A percentile compares a stretch with the other conserved stretches of the same genome.
Evolutionary conservation across 805 yeast species (phyloP).

Genomic region (Maudiozyma saulgeensis): DNA sequence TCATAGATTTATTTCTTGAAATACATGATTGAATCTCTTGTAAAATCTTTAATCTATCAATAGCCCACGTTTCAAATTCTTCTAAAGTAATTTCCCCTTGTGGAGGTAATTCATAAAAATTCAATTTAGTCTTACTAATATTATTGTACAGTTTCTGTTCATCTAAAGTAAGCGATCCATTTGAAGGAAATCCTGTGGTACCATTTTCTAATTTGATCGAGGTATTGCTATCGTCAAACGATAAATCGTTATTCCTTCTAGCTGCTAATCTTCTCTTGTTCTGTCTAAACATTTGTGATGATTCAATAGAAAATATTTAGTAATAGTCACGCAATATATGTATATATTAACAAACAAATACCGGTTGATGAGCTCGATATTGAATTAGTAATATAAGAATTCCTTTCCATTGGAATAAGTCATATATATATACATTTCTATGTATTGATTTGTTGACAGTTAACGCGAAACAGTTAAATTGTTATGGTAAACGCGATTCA

Average conservation of each 20-base stretch:
- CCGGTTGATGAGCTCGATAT: no score
- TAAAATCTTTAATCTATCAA: slow-evolving; percentile 75
- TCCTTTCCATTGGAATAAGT: no score
- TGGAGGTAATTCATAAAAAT: slow-evolving; percentile 73
- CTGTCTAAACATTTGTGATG: slow-evolving; percentile 51
- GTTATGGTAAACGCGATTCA: no score
- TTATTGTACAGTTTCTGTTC: slow-evolving; percentile 30
- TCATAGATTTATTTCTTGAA: slow-evolving; percentile 51
- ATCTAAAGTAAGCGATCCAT: slow-evolving; percentile 15
- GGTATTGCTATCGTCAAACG: slow-evolving; percentile 13
- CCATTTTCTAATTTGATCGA: slow-evolving; percentile 17
- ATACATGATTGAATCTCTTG: slow-evolving; percentile 73
- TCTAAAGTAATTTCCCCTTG: slow-evolving; percentile 79
- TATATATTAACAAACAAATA: no score
- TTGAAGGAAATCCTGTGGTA: background rate
- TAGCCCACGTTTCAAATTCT: slow-evolving; percentile 92
- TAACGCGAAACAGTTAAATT: no score
- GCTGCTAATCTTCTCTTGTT: slow-evolving; percentile 68
- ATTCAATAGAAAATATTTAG: no score
- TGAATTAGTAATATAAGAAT: no score
- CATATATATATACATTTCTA: no score
- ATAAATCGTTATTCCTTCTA: slow-evolving; percentile 50
- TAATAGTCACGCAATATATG: no score
- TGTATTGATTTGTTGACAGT: no score
- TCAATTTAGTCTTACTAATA: slow-evolving; percentile 51